Conservation (phyloP, 116 monocot genomes). For the Phalaenopsis hybrid region DNA sequence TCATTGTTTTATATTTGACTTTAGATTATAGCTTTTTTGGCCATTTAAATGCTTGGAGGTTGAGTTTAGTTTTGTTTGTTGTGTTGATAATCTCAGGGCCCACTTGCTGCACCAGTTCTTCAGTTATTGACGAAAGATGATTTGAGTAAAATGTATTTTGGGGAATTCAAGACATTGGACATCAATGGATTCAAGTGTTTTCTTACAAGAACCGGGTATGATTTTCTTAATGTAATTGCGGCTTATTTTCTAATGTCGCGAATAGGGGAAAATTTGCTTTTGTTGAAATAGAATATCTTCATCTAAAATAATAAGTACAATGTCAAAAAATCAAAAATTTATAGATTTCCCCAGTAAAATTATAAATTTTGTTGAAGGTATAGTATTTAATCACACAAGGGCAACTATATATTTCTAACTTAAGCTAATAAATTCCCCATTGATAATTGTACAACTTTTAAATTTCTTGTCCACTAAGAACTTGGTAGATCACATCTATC, state of each 20-base stretch:
- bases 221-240: not conserved
- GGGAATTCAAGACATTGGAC: constrained; percentile 75
- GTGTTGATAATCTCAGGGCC: constrained; percentile 47
- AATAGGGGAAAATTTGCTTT: not conserved
- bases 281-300: not conserved
- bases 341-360: no score
- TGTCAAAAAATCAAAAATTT: no score
- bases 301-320: not conserved
- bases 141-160: constrained; percentile 90
- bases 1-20: not conserved
- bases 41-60: not conserved
- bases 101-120: constrained; percentile 85
- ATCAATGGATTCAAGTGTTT: constrained; percentile 80
- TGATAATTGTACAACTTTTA: no score
- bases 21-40: not conserved
- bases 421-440: no score
- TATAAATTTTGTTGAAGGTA: no score
- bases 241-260: not conserved
- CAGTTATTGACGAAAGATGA: constrained; percentile 89
- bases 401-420: no score
- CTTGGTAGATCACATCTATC: no score
- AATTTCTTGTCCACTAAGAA: no score
- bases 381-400: no score
- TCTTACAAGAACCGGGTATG: constrained; percentile 98
- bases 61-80: constrained; percentile 5